These are phyloP conservation scores for Leptodermis oblonga DNA, from an alignment of 257 asterid genomes.

Conservation along the genomic window DNA sequence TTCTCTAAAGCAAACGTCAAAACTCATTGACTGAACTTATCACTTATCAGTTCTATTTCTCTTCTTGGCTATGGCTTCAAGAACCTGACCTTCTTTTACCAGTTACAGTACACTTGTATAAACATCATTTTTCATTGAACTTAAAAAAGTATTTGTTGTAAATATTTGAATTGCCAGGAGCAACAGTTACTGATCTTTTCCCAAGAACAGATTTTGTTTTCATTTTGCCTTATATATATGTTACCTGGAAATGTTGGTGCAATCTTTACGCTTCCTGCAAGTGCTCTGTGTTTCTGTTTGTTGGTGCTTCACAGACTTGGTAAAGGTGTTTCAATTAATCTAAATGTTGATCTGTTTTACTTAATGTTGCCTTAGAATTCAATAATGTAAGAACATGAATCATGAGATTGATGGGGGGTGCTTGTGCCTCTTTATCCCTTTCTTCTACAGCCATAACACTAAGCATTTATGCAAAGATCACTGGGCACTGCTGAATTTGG, in stretches of 20 bases:
- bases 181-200: no score
- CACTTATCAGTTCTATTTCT: neutral
- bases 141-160: neutral
- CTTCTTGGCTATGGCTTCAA: neutral
- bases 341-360: neutral
- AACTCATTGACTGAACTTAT: neutral
- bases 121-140: neutral
- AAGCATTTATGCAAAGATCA: no score
- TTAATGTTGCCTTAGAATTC: neutral
- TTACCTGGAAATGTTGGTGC: no score
- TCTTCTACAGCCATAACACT: no score
- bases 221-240: no score
- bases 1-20: neutral
- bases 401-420: no score
- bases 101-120: neutral
- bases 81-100: constrained; percentile 2
- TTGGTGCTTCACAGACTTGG: neutral
- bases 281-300: neutral
- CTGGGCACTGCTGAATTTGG: no score
- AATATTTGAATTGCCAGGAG: neutral
- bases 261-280: neutral
- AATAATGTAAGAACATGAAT: neutral
- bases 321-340: neutral
- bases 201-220: no score
- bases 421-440: no score